phyloP scores from a whole-genome alignment of 306 rosid species.

The Aeschynomene evenia region DNA sequence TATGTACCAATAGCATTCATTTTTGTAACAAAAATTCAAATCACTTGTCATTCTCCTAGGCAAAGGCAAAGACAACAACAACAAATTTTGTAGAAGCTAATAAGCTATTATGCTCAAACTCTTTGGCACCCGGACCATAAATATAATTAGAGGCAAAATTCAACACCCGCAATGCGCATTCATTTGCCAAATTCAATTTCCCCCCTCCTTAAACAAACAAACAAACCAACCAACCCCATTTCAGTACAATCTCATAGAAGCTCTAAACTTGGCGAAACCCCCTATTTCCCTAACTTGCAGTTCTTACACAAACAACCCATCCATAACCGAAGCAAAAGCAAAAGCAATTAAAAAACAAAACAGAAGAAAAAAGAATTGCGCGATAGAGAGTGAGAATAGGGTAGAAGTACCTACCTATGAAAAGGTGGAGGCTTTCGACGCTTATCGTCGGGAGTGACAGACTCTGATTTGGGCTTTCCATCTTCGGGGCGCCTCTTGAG shows the following conservation, averaged over 20 bases:
- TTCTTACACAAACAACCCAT: background rate
- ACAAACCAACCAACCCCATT: background rate
- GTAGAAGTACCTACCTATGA: conserved; percentile 40
- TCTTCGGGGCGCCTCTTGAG: conserved; percentile 82
- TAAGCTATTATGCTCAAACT: too few relatives aligned
- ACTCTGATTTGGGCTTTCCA: conserved; percentile 49
- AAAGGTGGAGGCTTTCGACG: conserved; percentile 60
- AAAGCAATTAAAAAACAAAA: too few relatives aligned
- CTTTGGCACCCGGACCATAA: too few relatives aligned
- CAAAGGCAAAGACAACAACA: too few relatives aligned
- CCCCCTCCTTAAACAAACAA: background rate
- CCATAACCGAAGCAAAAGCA: too few relatives aligned
- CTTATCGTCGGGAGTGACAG: conserved; percentile 57
- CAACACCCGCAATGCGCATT: background rate
- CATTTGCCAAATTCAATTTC: background rate
- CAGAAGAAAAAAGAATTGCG: background rate
- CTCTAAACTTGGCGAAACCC: background rate
- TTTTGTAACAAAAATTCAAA: conserved; percentile 1
- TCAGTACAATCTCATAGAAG: background rate
- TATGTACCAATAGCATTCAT: too few relatives aligned
- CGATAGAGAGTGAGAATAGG: background rate
- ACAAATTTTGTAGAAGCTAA: too few relatives aligned
- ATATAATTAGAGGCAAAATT: background rate
- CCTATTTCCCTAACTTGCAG: background rate
- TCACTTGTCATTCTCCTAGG: background rate